Conservation (phyloP, 352 stramenopile species). For the Peronospora tabacina region DNA sequence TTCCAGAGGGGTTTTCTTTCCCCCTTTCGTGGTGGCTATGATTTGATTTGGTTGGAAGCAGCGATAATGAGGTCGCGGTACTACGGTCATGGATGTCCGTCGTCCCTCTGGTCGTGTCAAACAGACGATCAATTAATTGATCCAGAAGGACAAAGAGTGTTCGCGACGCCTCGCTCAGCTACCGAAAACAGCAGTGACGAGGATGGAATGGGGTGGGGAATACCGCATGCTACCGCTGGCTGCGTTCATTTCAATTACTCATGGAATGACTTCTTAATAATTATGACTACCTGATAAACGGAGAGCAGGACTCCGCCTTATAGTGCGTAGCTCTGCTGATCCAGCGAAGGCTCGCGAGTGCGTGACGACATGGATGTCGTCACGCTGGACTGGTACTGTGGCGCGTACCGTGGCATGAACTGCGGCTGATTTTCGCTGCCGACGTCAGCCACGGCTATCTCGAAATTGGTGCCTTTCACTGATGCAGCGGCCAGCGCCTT, state of each 20-base stretch:
- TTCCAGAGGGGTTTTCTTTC: conserved; percentile 8
- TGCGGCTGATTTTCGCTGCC: conserved; percentile 24
- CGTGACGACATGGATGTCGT: conserved; percentile 10
- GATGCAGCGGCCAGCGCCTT: conserved; percentile 32
- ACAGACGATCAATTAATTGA: conserved; percentile 8
- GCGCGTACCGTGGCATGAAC: conserved; percentile 30
- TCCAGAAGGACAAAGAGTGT: not conserved
- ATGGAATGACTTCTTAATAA: conserved; percentile 22
- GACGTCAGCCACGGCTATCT: conserved; percentile 29
- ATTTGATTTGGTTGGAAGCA: conserved; percentile 3
- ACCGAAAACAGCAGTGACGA: not conserved
- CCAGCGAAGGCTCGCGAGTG: conserved; percentile 36
- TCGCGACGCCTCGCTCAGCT: not conserved
- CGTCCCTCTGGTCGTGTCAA: conserved; percentile 18
- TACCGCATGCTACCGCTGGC: conserved; percentile 26
- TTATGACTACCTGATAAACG: conserved; percentile 19
- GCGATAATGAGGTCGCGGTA: conserved; percentile 7
- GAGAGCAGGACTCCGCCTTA: conserved; percentile 16
- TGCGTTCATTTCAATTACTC: conserved; percentile 26
- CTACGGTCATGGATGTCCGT: conserved; percentile 1
- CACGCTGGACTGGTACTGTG: conserved; percentile 27
- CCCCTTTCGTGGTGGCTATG: conserved; percentile 4
- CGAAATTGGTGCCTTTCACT: conserved; percentile 21
- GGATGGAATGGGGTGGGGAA: conserved; percentile 7
- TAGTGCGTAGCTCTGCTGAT: conserved; percentile 55